Evolutionary conservation across 768 basidiomycete genomes (phyloP), one percentile per base, ranked within the genome.

Genomic region (Hypholoma sublateritium): DNA sequence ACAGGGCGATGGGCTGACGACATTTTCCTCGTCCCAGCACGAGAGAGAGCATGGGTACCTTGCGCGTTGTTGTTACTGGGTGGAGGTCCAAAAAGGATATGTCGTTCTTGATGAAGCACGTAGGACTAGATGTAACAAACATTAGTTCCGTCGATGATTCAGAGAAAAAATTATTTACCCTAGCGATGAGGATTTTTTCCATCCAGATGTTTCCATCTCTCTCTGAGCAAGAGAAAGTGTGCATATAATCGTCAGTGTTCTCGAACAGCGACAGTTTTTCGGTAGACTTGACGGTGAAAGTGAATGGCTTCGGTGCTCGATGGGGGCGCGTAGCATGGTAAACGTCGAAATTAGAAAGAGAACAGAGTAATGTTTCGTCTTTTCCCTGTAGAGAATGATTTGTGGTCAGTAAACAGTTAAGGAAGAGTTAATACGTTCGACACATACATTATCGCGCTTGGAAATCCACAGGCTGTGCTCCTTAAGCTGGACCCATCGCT

Each of bases 251-350:
- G 28, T 86, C 80, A 4, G 84, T 84, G 69, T 92, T 86, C 73
- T 97, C 95, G 65, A 98, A 98, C 65, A 89, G 80, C 1, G 89
- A 84, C 22, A 90, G 75, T 65, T 88, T 91, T 65, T 95, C 93
- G 11, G 91, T 89, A 3, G 93, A 93, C 72, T 95, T 95, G 65
- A 95, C 74, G 35, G 91, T 86, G 66, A 98, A 96, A 19, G 87
- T 82, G 60, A 86, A 96, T 0, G 85, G 78, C 67, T 93, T 95
- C 0, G 96, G 96, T 1, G 91, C 79, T 64, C 90, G 91, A 71
- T 89, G 83, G 28, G 80, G 69, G 17, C 91, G 84, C 11, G 88
- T 93, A 55, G 95, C 79, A 56, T 74, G 75, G 70, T 95, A 98
- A 32, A 87, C 88, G 67, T 98, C 95, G 68, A 95, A 97, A 66